Conservation (phyloP, 176 grass and related monocot genomes). For the Oryza australiensis region DNA sequence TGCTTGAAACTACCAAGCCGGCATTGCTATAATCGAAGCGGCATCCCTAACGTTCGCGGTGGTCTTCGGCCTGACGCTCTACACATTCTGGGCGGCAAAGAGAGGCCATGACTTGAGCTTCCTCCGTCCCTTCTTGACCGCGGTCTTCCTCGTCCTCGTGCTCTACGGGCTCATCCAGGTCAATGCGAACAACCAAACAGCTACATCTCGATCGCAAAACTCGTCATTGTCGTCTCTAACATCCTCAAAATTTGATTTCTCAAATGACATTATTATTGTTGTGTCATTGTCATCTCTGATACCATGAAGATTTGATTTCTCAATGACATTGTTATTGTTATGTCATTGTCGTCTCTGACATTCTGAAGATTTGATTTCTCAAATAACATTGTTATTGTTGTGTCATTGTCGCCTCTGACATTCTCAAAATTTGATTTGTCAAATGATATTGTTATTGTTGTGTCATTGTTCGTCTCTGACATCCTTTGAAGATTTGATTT, state of each 20-base stretch:
- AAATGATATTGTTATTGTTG: neutral
- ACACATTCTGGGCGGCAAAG: slow-evolving; percentile 89
- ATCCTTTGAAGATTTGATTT: neutral
- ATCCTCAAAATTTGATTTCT: neutral
- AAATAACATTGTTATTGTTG: neutral
- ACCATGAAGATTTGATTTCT: neutral
- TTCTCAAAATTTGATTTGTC: neutral
- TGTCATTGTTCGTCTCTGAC: too few relatives aligned
- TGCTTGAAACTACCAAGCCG: slow-evolving; percentile 20
- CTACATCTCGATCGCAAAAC: neutral
- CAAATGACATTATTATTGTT: neutral
- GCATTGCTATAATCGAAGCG: slow-evolving; percentile 52
- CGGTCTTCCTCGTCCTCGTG: slow-evolving; percentile 39
- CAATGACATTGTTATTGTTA: neutral
- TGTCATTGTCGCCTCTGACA: too few relatives aligned
- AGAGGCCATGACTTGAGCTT: slow-evolving; percentile 70
- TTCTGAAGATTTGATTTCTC: neutral
- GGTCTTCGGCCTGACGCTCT: slow-evolving; percentile 50
- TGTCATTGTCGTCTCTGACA: too few relatives aligned
- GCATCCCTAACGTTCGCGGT: slow-evolving; percentile 39
- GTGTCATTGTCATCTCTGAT: too few relatives aligned
- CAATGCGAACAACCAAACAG: neutral
- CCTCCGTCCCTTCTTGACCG: slow-evolving; percentile 61
- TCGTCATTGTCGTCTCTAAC: neutral
- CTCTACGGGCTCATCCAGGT: slow-evolving; percentile 64